Base-by-base conservation (phyloP, 1,284 basidiomycete genomes). In the Takashimella koratensis region DNA sequence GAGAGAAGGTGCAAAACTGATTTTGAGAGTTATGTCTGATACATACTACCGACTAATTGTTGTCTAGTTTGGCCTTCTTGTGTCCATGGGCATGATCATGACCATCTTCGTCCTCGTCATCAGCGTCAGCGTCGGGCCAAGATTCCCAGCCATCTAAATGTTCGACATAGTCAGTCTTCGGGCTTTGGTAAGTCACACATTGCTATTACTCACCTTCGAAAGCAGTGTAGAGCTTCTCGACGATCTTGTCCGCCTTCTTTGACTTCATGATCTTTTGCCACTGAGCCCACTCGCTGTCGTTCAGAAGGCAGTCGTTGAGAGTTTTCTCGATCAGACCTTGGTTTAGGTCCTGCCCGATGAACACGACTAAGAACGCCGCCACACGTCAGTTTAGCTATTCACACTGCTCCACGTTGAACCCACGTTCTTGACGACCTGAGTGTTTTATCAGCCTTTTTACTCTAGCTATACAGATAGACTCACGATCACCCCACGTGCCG, bases 401-500 rank as follows among this genome's bases (percentile, higher is more conserved):
- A n/a, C n/a, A n/a, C n/a, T n/a, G n/a, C n/a, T n/a, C n/a, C n/a
- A n/a, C n/a, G n/a, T n/a, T 8, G 30, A 36, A 67, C 43, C 67
- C 66, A 53, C 77, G 60, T 57, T 78, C 77, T 53, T 78, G 77
- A 5, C 77, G 66, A 43, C 51, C 51, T 52, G 21, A 45, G n/a
- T 16, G 11, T 45, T 19, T 24, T 13, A 30, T 36, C 10, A 47
- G 27, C 23, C 24, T 19, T n/a, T n/a, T n/a, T n/a, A n/a, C n/a
- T n/a, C n/a, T n/a, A n/a, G n/a, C n/a, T n/a, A n/a, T n/a, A n/a
- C n/a, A n/a, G n/a, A n/a, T n/a, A 16, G 4, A 58, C 61, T 54
- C 44, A 27, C 78, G 69, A 60, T 80, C 78, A 13, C 76, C 77
- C 77, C 77, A 79, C 2, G 60, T 53, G 1, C 71, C 77, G 22